Conservation (phyloP, 1,284 basidiomycete species). For the Apiotrichum siamense region DNA sequence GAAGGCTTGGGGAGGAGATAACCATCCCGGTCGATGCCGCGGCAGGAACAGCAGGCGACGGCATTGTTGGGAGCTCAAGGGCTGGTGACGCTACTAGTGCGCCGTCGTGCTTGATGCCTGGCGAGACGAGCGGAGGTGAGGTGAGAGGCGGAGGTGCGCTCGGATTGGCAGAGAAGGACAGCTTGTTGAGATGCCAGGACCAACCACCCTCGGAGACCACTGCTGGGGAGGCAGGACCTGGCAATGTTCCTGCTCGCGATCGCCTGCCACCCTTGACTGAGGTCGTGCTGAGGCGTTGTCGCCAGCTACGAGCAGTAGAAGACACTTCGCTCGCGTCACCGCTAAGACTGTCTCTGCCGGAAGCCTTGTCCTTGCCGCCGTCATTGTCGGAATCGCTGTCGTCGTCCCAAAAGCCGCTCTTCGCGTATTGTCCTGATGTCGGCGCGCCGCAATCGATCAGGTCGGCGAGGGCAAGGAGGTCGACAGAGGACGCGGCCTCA, state of each 20-base stretch:
- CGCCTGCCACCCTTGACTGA: neutral
- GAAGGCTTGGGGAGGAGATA: neutral
- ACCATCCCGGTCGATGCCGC: too few species aligned
- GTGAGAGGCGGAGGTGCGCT: neutral
- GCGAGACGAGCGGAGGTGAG: neutral
- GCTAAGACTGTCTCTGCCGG: neutral
- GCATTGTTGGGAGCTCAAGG: neutral
- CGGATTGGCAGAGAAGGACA: neutral
- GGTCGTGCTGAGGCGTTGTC: neutral
- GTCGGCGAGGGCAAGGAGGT: neutral
- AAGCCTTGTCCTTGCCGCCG: neutral
- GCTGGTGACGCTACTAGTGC: neutral
- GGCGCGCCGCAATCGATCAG: conserved; percentile 25
- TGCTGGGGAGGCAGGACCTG: neutral
- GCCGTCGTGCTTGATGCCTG: neutral
- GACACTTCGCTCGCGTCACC: neutral
- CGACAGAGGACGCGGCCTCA: neutral
- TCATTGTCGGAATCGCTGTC: conserved; percentile 10
- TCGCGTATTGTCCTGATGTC: conserved; percentile 33
- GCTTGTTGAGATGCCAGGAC: neutral
- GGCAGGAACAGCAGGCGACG: too few species aligned
- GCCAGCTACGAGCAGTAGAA: neutral
- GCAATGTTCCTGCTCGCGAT: neutral
- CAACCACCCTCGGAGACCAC: neutral
- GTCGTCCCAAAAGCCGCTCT: conserved; percentile 40